Percentiles rank a stretch among this genome's conserved stretches.
Conservation (phyloP, 176 grass and related monocot genomes). For the Oryza punctata region DNA sequence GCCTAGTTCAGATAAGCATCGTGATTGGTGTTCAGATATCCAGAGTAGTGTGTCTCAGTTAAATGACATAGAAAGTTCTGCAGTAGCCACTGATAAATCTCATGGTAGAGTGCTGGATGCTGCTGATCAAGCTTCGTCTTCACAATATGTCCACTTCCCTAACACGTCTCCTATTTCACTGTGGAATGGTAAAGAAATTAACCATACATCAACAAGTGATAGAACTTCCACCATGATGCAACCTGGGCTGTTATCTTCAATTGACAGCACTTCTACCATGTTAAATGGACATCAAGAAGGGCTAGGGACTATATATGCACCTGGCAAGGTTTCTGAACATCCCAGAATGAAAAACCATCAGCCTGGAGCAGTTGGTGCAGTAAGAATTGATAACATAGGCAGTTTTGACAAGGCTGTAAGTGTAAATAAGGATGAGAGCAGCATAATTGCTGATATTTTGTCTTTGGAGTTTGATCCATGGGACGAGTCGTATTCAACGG, state of each 20-base stretch:
- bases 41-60: slow-evolving; percentile 24
- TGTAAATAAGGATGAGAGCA: slow-evolving; percentile 82
- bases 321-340: slow-evolving; percentile 45
- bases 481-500: slow-evolving; percentile 66
- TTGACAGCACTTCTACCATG: slow-evolving; percentile 26
- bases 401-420: slow-evolving; percentile 59
- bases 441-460: slow-evolving; percentile 86
- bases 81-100: slow-evolving; percentile 22
- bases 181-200: slow-evolving; percentile 40
- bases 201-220: slow-evolving; percentile 7
- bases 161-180: slow-evolving; percentile 31
- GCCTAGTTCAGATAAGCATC: slow-evolving; percentile 44
- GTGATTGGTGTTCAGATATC: slow-evolving; percentile 45
- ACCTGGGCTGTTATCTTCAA: slow-evolving; percentile 26
- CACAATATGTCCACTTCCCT: slow-evolving; percentile 31
- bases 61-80: slow-evolving; percentile 39
- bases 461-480: slow-evolving; percentile 92
- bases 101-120: slow-evolving; percentile 30
- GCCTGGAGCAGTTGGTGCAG: slow-evolving; percentile 36
- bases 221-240: slow-evolving; percentile 41
- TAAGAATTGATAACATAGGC: slow-evolving; percentile 39
- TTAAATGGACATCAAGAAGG: slow-evolving; percentile 48
- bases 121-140: slow-evolving; percentile 28
- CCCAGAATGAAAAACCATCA: slow-evolving; percentile 36
- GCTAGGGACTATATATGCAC: slow-evolving; percentile 38